Evolutionary conservation across 768 basidiomycete genomes (phyloP), one percentile per base, ranked within the genome.

Genomic region (Lactarius tabidus): DNA sequence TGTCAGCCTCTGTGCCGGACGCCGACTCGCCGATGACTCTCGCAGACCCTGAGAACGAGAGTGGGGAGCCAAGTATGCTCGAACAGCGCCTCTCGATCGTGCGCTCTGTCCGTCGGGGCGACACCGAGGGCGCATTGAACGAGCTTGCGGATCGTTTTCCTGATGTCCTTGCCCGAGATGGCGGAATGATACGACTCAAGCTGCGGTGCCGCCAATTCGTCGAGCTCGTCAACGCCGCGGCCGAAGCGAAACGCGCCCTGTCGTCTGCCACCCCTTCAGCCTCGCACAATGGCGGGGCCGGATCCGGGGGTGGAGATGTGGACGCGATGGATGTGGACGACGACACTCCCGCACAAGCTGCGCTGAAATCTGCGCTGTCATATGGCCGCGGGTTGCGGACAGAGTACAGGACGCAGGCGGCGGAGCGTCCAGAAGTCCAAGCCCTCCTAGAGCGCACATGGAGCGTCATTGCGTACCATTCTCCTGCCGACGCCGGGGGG

Each of bases 201-300:
- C 75, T 95, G 70, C 84, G 88, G 29, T 92, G 91, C 76, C 82
- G 91, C 70, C 91, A 89, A 75, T 93, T 95, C 71, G 86, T 95
- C 53, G 93, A 95, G 74, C 81, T 93, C 33, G 62, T 63, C 57
- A 61, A 70, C 41, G 67, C 56, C 45, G 67, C 65, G 9, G 70
- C 67, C 38, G 67, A 53, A 57, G 65, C 36, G 63, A 70, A 57
- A 59, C 63, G 67, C 43, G 60, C 62, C 17, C 12, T 48, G 45
- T 48, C 57, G 6, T 51, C 55, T 12, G 29, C 60, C 29, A 29
- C 60, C 9, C 8, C 60, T 15, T 39, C 64, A 6, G 41, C 41
- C 60, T 58, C 45, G 38, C 60, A 58, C 55, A 38, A 38, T 14
- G 60, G 62, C 20, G 69, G 60, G 45, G 71, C 65, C 14, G 70